These are phyloP conservation scores for Phoenix roebelenii DNA, from an alignment of 176 grass and related monocot genomes.

Conservation along the genomic window DNA sequence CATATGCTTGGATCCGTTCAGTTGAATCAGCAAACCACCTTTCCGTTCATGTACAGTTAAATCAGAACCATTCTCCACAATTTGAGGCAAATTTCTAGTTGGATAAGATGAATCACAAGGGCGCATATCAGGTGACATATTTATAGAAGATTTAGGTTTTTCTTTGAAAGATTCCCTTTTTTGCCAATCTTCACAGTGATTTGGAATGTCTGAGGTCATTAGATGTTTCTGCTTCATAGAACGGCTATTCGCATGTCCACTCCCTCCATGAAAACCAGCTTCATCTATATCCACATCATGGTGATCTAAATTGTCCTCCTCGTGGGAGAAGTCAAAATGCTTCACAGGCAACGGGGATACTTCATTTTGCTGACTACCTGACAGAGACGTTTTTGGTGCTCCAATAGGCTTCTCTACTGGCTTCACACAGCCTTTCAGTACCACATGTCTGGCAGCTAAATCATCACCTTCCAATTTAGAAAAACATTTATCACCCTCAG, in stretches of 20 bases:
- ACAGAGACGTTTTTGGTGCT: constrained; percentile 13
- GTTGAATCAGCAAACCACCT: constrained; percentile 1
- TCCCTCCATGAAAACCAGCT: constrained; percentile 4
- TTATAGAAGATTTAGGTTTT: constrained; percentile 4
- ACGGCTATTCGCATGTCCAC: constrained; percentile 3
- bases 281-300: constrained; percentile 26
- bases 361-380: constrained; percentile 23
- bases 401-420: constrained; percentile 31
- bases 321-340: constrained; percentile 66
- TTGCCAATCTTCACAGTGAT: constrained; percentile 12
- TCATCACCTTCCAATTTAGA: constrained; percentile 30
- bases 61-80: background rate
- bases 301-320: constrained; percentile 42
- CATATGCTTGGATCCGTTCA: constrained; percentile 12
- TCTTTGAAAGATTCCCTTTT: constrained; percentile 13
- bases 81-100: constrained; percentile 15
- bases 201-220: constrained; percentile 10
- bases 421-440: constrained; percentile 36
- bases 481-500: constrained; percentile 41
- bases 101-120: constrained; percentile 9
- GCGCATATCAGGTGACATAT: background rate
- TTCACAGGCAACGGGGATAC: constrained; percentile 77
- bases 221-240: constrained; percentile 1
- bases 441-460: constrained; percentile 26
- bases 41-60: background rate